Evolutionary conservation across 495 filamentous ascomycete genomes (phyloP), one percentile per base, ranked within the genome.

Genomic region (Penicillium manginii): DNA sequence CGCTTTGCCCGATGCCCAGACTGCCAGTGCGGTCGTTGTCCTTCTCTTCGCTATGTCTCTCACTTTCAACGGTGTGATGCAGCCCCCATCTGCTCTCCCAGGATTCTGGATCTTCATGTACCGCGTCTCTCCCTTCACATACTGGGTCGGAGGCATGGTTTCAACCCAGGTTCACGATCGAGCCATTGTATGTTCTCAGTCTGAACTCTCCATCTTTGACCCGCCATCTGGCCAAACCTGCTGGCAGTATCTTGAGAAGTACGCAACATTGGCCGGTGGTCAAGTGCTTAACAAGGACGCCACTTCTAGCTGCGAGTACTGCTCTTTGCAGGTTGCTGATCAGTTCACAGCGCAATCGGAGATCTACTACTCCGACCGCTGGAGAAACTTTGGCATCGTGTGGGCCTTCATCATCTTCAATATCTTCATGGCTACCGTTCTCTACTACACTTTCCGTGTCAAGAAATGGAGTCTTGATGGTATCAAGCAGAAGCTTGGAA

Each of bases 101-200:
- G 73, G 80, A 19, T 91, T 90, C 69, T 83, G 81, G 80, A 70
- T 72, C 43, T 82, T 80, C 72, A 82, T 82, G 79, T 81, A 82
- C 69, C 73, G 70, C 26, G 64, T 79, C 22, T 75, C 74, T 3
- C 80, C 80, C 0, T 77, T 83, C 50, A 85, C 82, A 2, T 88
- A 86, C 60, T 72, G 86, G 18, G 73, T 87, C 10, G 75, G 72
- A 32, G 81, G 79, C 32, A 83, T 88, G 75, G 60, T 86, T 12
- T 74, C 82, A 1, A 73, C 77, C 0, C 80, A 74, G 3, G 68
- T 90, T 3, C 84, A 82, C 50, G 82, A 85, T 33, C 80, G 81
- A 0, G 4, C 65, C 0, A 81, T 88, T 2, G 18, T 64, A 0
- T 91, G 88, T 69, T 73, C 82, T n/a, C 9, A 56, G 0, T 77